phyloP scores from a whole-genome alignment of 1,284 basidiomycete species.

The Cystobasidiaceae sp. region DNA sequence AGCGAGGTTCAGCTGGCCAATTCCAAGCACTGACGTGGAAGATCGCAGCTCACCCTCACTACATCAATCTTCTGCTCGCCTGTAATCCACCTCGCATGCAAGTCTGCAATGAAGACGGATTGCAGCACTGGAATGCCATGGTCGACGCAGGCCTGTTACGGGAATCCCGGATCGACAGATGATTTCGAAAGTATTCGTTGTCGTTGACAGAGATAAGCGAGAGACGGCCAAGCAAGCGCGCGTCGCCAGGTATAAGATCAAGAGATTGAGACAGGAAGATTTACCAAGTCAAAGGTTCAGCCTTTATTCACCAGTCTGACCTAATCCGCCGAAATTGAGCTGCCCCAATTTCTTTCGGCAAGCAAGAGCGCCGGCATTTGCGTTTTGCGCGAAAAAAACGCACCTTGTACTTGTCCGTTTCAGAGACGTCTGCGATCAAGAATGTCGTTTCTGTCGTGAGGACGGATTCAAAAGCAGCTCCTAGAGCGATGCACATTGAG shows the following conservation, averaged over 20 bases:
- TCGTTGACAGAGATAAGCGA: not conserved
- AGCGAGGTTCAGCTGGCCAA: not conserved
- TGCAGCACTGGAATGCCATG: slow-evolving; percentile 23
- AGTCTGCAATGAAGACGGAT: slow-evolving; percentile 9
- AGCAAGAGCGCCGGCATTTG: too few relatives aligned
- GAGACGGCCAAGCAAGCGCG: not conserved
- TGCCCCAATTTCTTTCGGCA: too few relatives aligned
- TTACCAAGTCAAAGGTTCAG: too few relatives aligned
- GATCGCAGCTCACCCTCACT: not conserved
- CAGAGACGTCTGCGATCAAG: slow-evolving; percentile 13
- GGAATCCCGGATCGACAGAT: too few relatives aligned
- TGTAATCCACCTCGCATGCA: slow-evolving; percentile 13
- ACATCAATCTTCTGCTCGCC: not conserved
- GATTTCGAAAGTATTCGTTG: not conserved
- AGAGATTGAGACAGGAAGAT: not conserved
- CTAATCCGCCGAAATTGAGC: too few relatives aligned
- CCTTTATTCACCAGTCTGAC: too few relatives aligned
- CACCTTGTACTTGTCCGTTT: slow-evolving; percentile 27
- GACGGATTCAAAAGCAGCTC: slow-evolving; percentile 11
- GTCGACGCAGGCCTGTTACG: slow-evolving; percentile 20
- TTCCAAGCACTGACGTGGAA: not conserved
- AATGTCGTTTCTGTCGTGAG: slow-evolving; percentile 23
- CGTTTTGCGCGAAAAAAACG: too few relatives aligned
- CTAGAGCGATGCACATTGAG: slow-evolving; percentile 3
- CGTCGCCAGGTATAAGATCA: not conserved